Percentiles rank a stretch among this genome's conserved stretches.
Conservation (phyloP, 352 stramenopile species). For the Phytophthora pistaciae region DNA sequence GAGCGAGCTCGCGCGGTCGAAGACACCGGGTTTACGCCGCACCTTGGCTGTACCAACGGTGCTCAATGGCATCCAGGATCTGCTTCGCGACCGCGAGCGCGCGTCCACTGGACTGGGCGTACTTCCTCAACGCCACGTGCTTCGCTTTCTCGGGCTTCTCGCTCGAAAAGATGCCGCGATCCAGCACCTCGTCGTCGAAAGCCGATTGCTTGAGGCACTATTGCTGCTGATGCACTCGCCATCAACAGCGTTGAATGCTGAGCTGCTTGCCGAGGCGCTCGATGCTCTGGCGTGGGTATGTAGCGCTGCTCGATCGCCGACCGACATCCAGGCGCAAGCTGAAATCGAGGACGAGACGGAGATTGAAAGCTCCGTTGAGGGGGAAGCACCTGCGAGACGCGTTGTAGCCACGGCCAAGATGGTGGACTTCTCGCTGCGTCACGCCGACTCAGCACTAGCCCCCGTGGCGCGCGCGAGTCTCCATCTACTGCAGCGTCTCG, state of each 20-base stretch:
- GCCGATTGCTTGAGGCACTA: constrained; percentile 57
- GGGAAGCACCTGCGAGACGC: constrained; percentile 40
- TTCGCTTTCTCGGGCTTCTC: constrained; percentile 53
- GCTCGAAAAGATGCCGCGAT: constrained; percentile 54
- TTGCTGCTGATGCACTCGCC: constrained; percentile 61
- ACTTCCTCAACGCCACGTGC: constrained; percentile 45
- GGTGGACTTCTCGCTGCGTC: constrained; percentile 53
- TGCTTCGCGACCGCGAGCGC: constrained; percentile 49
- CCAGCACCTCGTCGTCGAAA: constrained; percentile 64
- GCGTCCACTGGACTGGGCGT: constrained; percentile 13
- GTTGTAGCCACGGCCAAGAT: constrained; percentile 58
- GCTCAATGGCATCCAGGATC: constrained; percentile 47
- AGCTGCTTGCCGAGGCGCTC: constrained; percentile 53
- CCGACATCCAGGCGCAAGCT: constrained; percentile 22
- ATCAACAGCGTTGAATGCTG: constrained; percentile 35
- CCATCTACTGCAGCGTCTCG: constrained; percentile 65
- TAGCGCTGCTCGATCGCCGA: constrained; percentile 36
- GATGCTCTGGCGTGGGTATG: constrained; percentile 69
- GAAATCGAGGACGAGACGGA: constrained; percentile 36
- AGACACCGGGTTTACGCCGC: constrained; percentile 31
- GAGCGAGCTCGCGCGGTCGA: constrained; percentile 43
- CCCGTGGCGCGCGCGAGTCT: constrained; percentile 52
- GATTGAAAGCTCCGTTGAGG: constrained; percentile 16
- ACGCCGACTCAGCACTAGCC: constrained; percentile 47
- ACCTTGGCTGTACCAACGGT: constrained; percentile 51